Evolutionary conservation across 108 stramenopile genomes (phyloP), one percentile per base, ranked within the genome.

Genomic region (Pseudonitzschia multistriata): DNA sequence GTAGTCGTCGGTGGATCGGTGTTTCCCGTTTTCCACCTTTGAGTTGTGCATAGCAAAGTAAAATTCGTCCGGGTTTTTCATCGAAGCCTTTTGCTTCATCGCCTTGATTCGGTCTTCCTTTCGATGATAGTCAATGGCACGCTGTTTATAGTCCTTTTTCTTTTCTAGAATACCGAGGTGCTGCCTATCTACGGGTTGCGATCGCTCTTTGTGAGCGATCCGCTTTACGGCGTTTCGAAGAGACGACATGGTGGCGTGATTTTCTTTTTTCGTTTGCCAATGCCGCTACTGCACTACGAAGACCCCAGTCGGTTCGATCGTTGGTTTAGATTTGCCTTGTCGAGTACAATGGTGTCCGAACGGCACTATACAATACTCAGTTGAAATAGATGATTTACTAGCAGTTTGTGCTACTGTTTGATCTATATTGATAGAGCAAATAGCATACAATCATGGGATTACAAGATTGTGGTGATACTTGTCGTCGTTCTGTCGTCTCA

Each of bases 211-310:
- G 93, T 99, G 98, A 39, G 97, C 94, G 62, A 93, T 79, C 49
- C 98, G 97, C 68, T 98, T 97, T 45, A 98, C 96, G 49, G 98
- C 98, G 80, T 99, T 99, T 59, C 98, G 96, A 22, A 99, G 91
- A 35, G 96, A 96, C 56, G 96, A 96, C 97, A 98, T 98, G 79
- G 21, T 88, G 8, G 42, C 42, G 8, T 17, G 42, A 10, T 45
- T 17, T 45, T 37, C 6, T 37, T 5, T 7, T 37, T 7, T 5
- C 8, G 5, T 37, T 37, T 37, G 37, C 37, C 8, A 7, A 7
- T 37, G 37, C 8, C 8, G 37, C 8, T 37, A 8, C 8, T 37
- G 37, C n/a, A n/a, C n/a, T n/a, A n/a, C n/a, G n/a, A n/a, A n/a
- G n/a, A n/a, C n/a, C n/a, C n/a, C n/a, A n/a, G n/a, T n/a, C n/a